phyloP scores from a whole-genome alignment of 495 filamentous ascomycete species.

The Aspergillus coremiiformis region DNA sequence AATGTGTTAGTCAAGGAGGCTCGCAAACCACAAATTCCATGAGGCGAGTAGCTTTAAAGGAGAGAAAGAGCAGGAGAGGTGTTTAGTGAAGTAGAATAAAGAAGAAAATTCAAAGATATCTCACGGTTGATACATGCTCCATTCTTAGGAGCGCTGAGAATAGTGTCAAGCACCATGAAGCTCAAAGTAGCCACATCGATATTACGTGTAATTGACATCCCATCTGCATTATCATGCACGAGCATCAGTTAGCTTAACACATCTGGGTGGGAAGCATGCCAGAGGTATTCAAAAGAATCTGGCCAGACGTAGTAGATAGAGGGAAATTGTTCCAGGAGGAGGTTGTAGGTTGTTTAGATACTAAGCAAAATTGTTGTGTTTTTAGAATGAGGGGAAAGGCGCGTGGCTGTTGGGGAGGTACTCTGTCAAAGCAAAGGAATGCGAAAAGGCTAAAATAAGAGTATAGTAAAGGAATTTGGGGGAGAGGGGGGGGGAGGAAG shows the following conservation, averaged over 20 bases:
- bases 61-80: not conserved
- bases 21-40: not conserved
- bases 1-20: not conserved
- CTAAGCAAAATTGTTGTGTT: constrained; percentile 1
- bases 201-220: constrained; percentile 30
- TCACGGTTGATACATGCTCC: constrained; percentile 45
- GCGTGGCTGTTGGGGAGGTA: not conserved
- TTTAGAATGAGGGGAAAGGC: not conserved
- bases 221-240: constrained; percentile 30
- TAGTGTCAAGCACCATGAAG: constrained; percentile 32
- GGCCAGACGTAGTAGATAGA: not conserved
- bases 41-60: not conserved
- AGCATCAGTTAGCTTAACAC: constrained; percentile 15
- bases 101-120: constrained; percentile 9
- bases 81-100: not conserved
- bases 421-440: no score
- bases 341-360: not conserved
- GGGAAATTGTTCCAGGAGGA: not conserved
- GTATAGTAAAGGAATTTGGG: constrained; percentile 3
- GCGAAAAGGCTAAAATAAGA: not conserved
- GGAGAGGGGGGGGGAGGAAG: constrained; percentile 2
- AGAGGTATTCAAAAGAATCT: not conserved
- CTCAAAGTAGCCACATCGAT: constrained; percentile 33
- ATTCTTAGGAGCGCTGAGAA: constrained; percentile 31
- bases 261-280: constrained; percentile 8